Evolutionary conservation across 2,329 filamentous ascomycete species (phyloP), one percentile per base, ranked within the genome.

Genomic region (Xylogone sp.): DNA sequence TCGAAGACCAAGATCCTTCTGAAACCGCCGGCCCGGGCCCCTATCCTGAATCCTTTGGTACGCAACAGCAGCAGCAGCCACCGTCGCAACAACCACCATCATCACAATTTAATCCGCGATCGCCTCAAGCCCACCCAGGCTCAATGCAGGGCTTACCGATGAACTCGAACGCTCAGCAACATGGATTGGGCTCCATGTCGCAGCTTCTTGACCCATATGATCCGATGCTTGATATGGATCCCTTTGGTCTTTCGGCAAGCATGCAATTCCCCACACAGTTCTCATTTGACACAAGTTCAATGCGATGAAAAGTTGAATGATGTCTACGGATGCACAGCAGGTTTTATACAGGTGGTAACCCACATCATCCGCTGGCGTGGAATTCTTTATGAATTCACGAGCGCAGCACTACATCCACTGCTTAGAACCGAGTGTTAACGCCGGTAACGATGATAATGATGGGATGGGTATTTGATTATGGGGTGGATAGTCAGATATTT

Each of bases 191-290:
- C 27, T 65, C 67, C 18, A 67, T 71, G 60, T 64, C 64, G 45
- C 69, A 57, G 51, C 74, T 84, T 34, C 79, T 87, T 62, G 83
- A 86, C 59, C 78, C 83, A 13, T 96, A 90, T 65, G 92, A 97
- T 63, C 88, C 91, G 18, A 89, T 91, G 72, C 76, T 96, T 46
- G 92, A 97, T 66, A 90, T 91, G 69, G 92, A 97, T 69, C 93
- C 93, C 1, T 97, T 97, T 63, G 92, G 92, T 12, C 76, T 97
- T 48, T 93, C 88, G 53, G 92, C 92, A 31, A 96, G 90, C 71
- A 96, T 96, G 93, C 89, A 93, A 59, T 96, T 96, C 63, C 91
- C 91, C 10, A 88, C 87, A 2, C 87, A 89, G 51, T 94, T 92
- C 69, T 82, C 84, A 48, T 90, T 90, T 66, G 83, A 86, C 55